phyloP scores from a whole-genome alignment of 768 basidiomycete genomes.

The Thelephora ganbajun region DNA sequence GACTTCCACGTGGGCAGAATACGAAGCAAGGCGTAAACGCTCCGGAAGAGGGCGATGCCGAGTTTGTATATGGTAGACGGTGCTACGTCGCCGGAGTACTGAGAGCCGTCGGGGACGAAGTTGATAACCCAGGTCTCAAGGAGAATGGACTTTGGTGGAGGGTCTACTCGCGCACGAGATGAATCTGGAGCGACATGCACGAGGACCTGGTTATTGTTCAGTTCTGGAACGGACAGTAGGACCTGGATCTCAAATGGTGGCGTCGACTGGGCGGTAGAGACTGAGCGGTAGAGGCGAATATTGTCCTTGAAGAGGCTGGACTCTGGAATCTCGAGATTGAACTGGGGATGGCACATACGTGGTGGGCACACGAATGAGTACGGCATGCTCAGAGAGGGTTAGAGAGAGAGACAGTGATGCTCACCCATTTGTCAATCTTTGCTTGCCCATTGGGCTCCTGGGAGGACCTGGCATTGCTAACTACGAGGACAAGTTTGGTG shows the following conservation, averaged over 20 bases:
- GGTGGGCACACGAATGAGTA: not conserved
- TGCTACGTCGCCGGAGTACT: slow-evolving; percentile 31
- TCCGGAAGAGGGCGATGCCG: slow-evolving; percentile 70
- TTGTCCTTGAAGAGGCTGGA: slow-evolving; percentile 52
- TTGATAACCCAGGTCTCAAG: slow-evolving; percentile 58
- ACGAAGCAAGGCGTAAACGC: slow-evolving; percentile 57
- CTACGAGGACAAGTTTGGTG: slow-evolving; percentile 65
- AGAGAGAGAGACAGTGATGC: slow-evolving; percentile 12
- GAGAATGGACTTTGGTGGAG: slow-evolving; percentile 52
- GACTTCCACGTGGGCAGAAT: slow-evolving; percentile 69
- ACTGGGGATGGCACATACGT: slow-evolving; percentile 25
- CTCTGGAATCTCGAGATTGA: slow-evolving; percentile 73
- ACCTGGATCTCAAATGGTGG: slow-evolving; percentile 55
- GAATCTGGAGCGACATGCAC: slow-evolving; percentile 48
- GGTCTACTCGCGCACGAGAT: slow-evolving; percentile 50
- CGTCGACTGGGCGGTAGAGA: slow-evolving; percentile 27
- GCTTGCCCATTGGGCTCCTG: slow-evolving; percentile 25
- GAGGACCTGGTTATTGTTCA: slow-evolving; percentile 56
- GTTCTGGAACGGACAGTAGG: slow-evolving; percentile 54
- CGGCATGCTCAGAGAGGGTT: not conserved
- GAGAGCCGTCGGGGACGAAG: slow-evolving; percentile 19
- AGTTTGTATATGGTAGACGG: slow-evolving; percentile 77
- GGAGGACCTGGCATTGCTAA: slow-evolving; percentile 62
- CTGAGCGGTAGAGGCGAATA: slow-evolving; percentile 43
- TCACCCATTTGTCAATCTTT: slow-evolving; percentile 74